These are phyloP conservation scores for Suillus tomentosus DNA, from an alignment of 768 basidiomycete genomes.

Conservation along the genomic window DNA sequence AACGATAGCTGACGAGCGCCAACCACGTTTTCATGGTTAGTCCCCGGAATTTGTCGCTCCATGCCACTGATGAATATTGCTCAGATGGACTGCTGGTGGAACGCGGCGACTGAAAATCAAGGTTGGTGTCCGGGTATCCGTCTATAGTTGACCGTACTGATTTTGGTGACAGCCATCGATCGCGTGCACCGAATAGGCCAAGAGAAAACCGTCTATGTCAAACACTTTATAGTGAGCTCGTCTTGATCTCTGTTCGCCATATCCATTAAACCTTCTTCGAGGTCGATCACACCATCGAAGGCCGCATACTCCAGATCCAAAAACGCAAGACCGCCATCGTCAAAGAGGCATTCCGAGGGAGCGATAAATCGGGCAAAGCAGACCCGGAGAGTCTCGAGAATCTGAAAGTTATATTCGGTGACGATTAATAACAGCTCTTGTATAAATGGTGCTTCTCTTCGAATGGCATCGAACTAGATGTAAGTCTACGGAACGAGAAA, in stretches of 20 bases:
- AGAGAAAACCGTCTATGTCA: conserved; percentile 79
- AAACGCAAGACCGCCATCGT: conserved; percentile 86
- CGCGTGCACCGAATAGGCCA: conserved; percentile 87
- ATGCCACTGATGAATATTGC: conserved; percentile 11
- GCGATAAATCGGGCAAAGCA: conserved; percentile 40
- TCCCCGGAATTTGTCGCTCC: not conserved
- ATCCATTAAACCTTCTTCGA: conserved; percentile 28
- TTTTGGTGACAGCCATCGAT: conserved; percentile 65
- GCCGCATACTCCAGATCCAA: conserved; percentile 79
- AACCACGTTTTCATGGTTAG: conserved; percentile 86
- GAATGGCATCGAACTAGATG: not conserved
- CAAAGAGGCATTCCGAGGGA: conserved; percentile 78
- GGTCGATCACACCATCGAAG: conserved; percentile 77
- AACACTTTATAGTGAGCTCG: conserved; percentile 72
- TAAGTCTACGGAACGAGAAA: not conserved
- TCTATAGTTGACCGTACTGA: conserved; percentile 11
- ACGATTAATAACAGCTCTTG: conserved; percentile 21
- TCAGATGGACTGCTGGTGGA: conserved; percentile 96
- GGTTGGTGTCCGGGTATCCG: conserved; percentile 38
- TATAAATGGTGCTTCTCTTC: not conserved
- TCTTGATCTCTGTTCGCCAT: not conserved
- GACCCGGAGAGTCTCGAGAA: conserved; percentile 81
- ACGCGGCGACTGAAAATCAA: conserved; percentile 81
- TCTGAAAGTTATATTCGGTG: conserved; percentile 77
- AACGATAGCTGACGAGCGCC: conserved; percentile 65